These are phyloP conservation scores for Fagus sylvatica DNA, from an alignment of 306 rosid species.

Conservation along the genomic window DNA sequence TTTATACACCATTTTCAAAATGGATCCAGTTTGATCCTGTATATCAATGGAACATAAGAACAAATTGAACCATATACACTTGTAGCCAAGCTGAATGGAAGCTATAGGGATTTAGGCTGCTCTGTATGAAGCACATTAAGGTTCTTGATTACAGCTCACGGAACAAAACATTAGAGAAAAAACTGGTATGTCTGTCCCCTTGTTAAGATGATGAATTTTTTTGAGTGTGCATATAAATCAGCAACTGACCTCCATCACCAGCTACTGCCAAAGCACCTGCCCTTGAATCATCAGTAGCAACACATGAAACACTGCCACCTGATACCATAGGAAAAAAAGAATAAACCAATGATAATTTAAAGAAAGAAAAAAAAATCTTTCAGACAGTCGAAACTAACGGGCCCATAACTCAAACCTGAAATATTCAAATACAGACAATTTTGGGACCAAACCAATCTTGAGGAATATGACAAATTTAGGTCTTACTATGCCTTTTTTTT, in stretches of 20 bases:
- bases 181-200: neutral
- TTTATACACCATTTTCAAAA: neutral
- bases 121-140: neutral
- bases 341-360: neutral
- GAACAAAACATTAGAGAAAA: neutral
- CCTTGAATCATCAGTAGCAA: slow-evolving; percentile 61
- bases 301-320: slow-evolving; percentile 61
- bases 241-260: neutral
- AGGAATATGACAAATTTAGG: neutral
- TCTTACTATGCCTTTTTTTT: neutral
- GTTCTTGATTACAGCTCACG: too few relatives aligned
- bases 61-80: neutral
- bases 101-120: neutral
- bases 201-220: neutral
- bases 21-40: neutral
- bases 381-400: neutral
- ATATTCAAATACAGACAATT: neutral
- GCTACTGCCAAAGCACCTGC: slow-evolving; percentile 66
- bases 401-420: neutral
- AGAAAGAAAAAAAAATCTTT: neutral
- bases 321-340: neutral
- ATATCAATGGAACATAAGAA: too few relatives aligned
- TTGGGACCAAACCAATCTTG: neutral
- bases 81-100: neutral
- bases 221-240: neutral